Evolutionary conservation across 2,329 filamentous ascomycete species (phyloP), one percentile per base, ranked within the genome.

Genomic region (Neonectria sp.): DNA sequence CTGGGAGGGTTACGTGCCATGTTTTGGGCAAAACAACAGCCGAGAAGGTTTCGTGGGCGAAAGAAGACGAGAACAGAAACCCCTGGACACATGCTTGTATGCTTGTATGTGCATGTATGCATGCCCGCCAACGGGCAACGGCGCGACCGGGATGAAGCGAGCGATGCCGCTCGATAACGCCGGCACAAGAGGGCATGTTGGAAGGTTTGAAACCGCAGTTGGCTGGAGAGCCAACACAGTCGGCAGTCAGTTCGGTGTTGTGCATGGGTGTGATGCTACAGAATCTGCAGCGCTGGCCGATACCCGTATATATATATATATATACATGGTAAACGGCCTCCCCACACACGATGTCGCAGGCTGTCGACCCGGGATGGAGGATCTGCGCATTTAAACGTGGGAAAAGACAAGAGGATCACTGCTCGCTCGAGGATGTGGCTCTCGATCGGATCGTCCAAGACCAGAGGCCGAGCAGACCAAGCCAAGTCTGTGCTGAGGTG

Each of bases 401-500:
- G 6, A 55, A 45, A n/a, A 27, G 15, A 1, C 12, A 25, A 45
- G 35, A 45, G 24, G 35, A 21, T 25, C n/a, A 25, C n/a, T 52
- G 31, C 21, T 11, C 17, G 25, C 31, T 52, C 6, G 13, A 27
- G 33, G 17, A 37, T 48, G 33, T 12, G 46, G 33, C 27, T 53
- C 31, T 53, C 58, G 48, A 60, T 60, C 48, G 48, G 27, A 45
- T 60, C 35, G 58, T 15, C n/a, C 48, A 35, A 25, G 15, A 37
- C n/a, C 52, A 29, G n/a, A 31, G 43, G 7, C 35, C 51, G 48
- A 43, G 33, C 24, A 15, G 48, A 40, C 57, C 37, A 40, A n/a
- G 37, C n/a, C 48, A 25, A 53, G 58, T 60, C 58, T 52, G 58
- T 60, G 48, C 35, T 53, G 58, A 60, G 35, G 46, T 53, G 48